phyloP scores from a whole-genome alignment of 495 filamentous ascomycete species.

The Neurospora tetrasperma region DNA sequence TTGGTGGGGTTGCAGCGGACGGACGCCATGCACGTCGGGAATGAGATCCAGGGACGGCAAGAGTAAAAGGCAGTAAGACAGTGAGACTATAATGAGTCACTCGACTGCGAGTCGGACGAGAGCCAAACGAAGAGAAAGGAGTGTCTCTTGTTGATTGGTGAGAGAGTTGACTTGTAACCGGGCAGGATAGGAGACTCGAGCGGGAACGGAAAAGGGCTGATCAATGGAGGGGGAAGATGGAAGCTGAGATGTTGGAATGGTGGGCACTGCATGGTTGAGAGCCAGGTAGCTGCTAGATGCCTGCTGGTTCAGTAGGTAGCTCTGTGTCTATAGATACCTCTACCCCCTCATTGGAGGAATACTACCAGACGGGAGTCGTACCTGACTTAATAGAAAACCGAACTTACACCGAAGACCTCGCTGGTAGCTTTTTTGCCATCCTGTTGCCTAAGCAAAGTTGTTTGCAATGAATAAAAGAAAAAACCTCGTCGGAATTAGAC shows the following conservation, averaged over 20 bases:
- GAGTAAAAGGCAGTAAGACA: neutral
- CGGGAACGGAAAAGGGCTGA: neutral
- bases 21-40: neutral
- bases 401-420: neutral
- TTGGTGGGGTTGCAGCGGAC: conserved; percentile 1
- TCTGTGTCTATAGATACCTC: neutral
- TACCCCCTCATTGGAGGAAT: neutral
- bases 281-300: neutral
- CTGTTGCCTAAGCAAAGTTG: neutral
- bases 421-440: neutral
- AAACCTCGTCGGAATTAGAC: neutral
- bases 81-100: conserved; percentile 16
- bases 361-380: neutral
- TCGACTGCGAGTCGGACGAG: conserved; percentile 5
- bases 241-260: neutral
- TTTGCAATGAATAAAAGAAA: neutral
- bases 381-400: neutral
- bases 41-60: conserved; percentile 1
- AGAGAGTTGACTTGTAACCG: neutral
- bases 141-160: conserved; percentile 10
- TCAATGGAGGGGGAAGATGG: neutral
- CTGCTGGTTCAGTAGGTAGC: neutral
- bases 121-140: conserved; percentile 5
- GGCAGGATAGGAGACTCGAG: neutral
- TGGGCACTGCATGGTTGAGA: neutral